Conservation (phyloP, 2,329 filamentous ascomycete genomes). For the Trichoderma brevicompactum region DNA sequence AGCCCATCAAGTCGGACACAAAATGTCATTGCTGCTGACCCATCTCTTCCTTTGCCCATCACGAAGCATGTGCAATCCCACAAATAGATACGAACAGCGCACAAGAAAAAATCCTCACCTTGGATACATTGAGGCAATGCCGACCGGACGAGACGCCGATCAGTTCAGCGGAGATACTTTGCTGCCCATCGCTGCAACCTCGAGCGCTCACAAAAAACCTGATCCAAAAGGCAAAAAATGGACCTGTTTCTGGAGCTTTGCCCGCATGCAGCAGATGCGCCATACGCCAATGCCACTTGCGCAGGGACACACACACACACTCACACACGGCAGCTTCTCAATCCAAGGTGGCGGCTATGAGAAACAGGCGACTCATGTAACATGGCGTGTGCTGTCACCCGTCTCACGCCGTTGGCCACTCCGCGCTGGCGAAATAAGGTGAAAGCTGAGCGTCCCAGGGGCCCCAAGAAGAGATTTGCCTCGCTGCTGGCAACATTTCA, state of each 20-base stretch:
- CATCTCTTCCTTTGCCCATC: too few relatives aligned
- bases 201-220: background rate
- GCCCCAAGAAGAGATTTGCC: background rate
- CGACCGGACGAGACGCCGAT: background rate
- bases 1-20: too few relatives aligned
- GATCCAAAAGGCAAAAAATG: too few relatives aligned
- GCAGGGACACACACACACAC: slow-evolving; percentile 20
- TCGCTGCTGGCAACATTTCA: background rate
- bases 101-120: background rate
- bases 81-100: background rate
- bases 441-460: background rate
- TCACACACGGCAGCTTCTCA: too few relatives aligned
- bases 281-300: background rate
- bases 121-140: background rate
- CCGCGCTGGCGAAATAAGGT: background rate
- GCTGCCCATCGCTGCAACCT: background rate
- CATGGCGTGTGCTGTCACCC: slow-evolving; percentile 2
- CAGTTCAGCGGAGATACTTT: background rate
- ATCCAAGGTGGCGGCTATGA: slow-evolving; percentile 9
- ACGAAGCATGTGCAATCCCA: too few relatives aligned
- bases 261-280: too few relatives aligned
- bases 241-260: background rate
- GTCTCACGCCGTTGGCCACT: background rate
- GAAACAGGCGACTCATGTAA: slow-evolving; percentile 13
- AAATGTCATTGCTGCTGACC: too few relatives aligned